Base-by-base conservation (phyloP, 1,284 basidiomycete species). In the Pseudozyma flocculosa region DNA sequence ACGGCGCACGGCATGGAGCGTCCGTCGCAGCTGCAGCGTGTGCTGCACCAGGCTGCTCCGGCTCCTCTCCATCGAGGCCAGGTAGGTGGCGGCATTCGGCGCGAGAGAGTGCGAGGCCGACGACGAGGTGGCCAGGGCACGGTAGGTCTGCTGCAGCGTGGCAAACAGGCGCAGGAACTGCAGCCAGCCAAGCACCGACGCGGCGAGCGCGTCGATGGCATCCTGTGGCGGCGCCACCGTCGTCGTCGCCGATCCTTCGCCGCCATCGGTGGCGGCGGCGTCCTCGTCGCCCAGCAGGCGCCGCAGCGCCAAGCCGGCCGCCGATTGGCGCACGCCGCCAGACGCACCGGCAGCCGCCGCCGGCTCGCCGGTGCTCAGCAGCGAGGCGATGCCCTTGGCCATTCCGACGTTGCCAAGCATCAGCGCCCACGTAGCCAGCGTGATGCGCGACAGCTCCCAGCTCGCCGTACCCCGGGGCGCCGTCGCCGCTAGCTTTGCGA, bases 361-460 rank as follows among this genome's bases (percentile, higher is more conserved):
- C 14, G 14, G 36, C 24, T 61, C 54, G 45, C 30, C 42, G 22
- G n/a, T n/a, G n/a, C n/a, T n/a, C 11, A 63, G 36, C 14, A 48
- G 49, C 41, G 43, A 44, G 5, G 55, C 61, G 10, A 68, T 54
- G 46, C 54, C 54, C 29, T 47, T 47, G 11, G 70, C 65, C 22
- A 72, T 40, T 0, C 45, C 49, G 9, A 54, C 43, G 40, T 72
- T 72, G 15, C 70, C 70, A 0, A 70, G 52, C 30, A 70, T 43
- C 0, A 61, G 49, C 3, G 70, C 62, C 70, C 70, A 72, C 7
- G 61, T 64, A 2, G 63, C 70, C n/a, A 72, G 61, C 32, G 61
- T 61, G 26, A 65, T 54, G n/a, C 56, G 52, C 1, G 67, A 56
- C 44, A 72, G 52, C 22, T 53, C 49, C 54, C 57, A 68, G 3